A percentile compares a stretch with the other conserved stretches of the same genome.
These are phyloP conservation scores for Argentina anserina DNA, from an alignment of 306 rosid species.

Conservation along the genomic window DNA sequence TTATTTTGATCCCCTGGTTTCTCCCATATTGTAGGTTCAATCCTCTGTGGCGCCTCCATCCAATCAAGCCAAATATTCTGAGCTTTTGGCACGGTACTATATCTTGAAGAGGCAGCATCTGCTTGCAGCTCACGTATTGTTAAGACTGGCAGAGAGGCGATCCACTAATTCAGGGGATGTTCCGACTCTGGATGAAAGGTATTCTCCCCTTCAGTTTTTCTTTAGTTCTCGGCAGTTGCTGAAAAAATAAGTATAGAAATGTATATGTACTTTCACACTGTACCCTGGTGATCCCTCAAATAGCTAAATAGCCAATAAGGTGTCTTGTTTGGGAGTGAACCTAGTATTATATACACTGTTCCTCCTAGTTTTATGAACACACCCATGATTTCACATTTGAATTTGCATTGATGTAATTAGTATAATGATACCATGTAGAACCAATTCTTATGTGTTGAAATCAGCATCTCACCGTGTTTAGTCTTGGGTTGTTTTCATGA, in stretches of 20 bases:
- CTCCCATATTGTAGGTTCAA: conserved; percentile 52
- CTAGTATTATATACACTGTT: neutral
- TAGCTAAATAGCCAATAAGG: neutral
- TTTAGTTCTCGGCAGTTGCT: neutral
- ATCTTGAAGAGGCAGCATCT: conserved; percentile 84
- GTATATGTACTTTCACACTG: neutral
- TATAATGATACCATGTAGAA: neutral
- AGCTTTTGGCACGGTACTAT: conserved; percentile 88
- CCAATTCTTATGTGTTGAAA: neutral
- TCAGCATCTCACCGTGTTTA: neutral
- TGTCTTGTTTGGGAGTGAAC: neutral
- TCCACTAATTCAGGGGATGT: conserved; percentile 53
- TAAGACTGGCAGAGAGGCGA: conserved; percentile 82
- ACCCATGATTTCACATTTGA: neutral
- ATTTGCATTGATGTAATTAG: neutral
- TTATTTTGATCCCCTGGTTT: conserved; percentile 23
- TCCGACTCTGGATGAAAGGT: conserved; percentile 83
- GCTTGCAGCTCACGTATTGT: conserved; percentile 90
- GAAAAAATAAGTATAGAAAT: too few relatives aligned
- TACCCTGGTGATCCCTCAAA: too few relatives aligned
- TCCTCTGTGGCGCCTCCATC: conserved; percentile 61
- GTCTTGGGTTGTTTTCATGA: neutral
- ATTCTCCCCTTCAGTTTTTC: conserved; percentile 12
- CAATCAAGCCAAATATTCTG: conserved; percentile 71
- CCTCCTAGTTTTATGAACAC: neutral